Evolutionary conservation across 805 yeast genomes (phyloP), one percentile per base, ranked within the genome.

Genomic region (Saccharomyces jurei): DNA sequence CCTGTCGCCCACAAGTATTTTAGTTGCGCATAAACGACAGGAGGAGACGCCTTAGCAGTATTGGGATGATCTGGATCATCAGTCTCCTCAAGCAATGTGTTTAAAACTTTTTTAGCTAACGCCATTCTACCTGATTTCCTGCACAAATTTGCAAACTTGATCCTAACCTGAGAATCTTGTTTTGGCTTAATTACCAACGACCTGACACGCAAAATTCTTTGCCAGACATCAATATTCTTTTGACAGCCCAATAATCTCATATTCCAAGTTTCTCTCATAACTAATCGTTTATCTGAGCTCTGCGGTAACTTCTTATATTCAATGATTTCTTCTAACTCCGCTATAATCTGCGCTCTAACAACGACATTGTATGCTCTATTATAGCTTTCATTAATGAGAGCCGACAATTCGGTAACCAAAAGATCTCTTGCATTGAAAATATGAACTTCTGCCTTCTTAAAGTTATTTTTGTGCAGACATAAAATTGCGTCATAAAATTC

Each of bases 141-240:
- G 68, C 98, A 90, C 55, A 94, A 75, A 65, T 94, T 94, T 22
- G 99, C 98, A 77, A 94, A 95, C 70, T 94, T 91, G 63, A 94
- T 92, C 97, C 98, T 90, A 81, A 91, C 89, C 52, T 88, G 94
- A 94, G 91, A 87, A 67, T 94, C 97, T 64, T 94, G 96, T 60
- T 91, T 89, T 1, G 99, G 99, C 59, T 86, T 86, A 48, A 94
- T 87, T 13, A 94, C 98, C 49, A 94, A 76, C 0, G 97, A 92
- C 54, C 99, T 79, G 1, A 92, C 96, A 67, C 91, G 88, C 56
- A 94, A 77, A 82, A 94, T 85, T 65, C 97, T 78, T 69, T 92
- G 97, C 99, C 99, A 94, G n/a, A 91, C 90, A 72, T 94, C 99
- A 51, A 94, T 98, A 72, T 94, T 94, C 62, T 94, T 80, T 72